These are phyloP conservation scores for Leccinum angustisporum DNA, from an alignment of 1,284 basidiomycete species.

Conservation along the genomic window DNA sequence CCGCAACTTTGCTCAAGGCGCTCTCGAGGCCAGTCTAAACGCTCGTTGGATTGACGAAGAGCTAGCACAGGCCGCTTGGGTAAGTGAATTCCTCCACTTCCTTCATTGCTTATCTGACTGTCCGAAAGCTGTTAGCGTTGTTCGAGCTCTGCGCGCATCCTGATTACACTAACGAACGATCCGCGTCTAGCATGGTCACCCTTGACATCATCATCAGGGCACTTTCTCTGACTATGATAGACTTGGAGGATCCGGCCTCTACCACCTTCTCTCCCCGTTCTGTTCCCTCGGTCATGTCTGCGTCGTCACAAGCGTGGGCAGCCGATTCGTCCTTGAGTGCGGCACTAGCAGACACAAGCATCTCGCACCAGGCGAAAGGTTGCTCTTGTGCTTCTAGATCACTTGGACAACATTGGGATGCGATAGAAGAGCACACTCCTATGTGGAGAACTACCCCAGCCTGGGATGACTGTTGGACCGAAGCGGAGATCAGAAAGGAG, in stretches of 20 bases:
- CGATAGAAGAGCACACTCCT: slow-evolving; percentile 52
- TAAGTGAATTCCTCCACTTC: slow-evolving; percentile 35
- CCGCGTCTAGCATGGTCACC: slow-evolving; percentile 55
- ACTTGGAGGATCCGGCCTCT: slow-evolving; percentile 40
- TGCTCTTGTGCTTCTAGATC: slow-evolving; percentile 58
- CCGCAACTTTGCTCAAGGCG: slow-evolving; percentile 63
- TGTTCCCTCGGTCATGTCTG: slow-evolving; percentile 36
- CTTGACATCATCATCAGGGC: slow-evolving; percentile 67
- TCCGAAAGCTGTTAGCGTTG: slow-evolving; percentile 57
- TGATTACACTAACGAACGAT: slow-evolving; percentile 50
- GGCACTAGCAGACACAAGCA: background rate
- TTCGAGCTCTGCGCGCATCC: slow-evolving; percentile 74
- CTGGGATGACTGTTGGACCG: slow-evolving; percentile 59
- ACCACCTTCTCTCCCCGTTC: slow-evolving; percentile 48
- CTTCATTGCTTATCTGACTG: slow-evolving; percentile 11
- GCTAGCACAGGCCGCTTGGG: slow-evolving; percentile 74
- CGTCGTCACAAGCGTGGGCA: slow-evolving; percentile 14
- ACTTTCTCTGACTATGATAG: slow-evolving; percentile 52
- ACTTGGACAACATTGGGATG: slow-evolving; percentile 51
- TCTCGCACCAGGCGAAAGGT: slow-evolving; percentile 21
- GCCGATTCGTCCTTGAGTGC: background rate
- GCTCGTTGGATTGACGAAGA: slow-evolving; percentile 69
- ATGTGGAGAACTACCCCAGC: slow-evolving; percentile 63
- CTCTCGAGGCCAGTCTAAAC: slow-evolving; percentile 69
- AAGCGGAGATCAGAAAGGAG: slow-evolving; percentile 65